Evolutionary conservation across 495 filamentous ascomycete species (phyloP).

Genomic region (Viridothelium virens): DNA sequence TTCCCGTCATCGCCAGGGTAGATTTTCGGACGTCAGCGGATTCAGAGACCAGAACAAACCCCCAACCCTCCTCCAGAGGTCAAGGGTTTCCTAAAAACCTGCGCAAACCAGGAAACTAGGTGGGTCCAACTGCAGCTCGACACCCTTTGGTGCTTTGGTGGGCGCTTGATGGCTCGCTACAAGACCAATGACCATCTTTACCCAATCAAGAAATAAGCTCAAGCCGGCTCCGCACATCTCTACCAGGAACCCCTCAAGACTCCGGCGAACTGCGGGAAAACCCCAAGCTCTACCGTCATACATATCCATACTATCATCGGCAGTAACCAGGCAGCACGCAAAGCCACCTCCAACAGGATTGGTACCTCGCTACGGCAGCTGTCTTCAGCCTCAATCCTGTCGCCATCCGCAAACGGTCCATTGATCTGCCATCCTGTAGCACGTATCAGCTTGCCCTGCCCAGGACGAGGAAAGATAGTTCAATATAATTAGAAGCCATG

Average conservation of each 20-base stretch:
- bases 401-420: background rate
- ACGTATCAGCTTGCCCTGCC: background rate
- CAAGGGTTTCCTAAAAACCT: background rate
- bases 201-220: background rate
- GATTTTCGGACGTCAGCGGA: no score
- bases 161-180: background rate
- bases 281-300: background rate
- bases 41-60: no score
- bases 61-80: background rate
- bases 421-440: background rate
- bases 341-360: background rate
- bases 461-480: background rate
- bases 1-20: background rate
- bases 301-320: background rate
- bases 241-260: background rate
- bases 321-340: background rate
- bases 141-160: background rate
- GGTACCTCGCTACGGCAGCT: background rate
- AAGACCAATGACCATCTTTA: background rate
- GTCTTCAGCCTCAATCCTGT: slow-evolving; percentile 1
- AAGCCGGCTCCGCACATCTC: background rate
- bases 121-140: background rate
- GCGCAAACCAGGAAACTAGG: background rate
- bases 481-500: background rate
- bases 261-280: background rate